A percentile compares a stretch with the other conserved stretches of the same genome.
Conservation (phyloP, 2,329 filamentous ascomycete genomes). For the Aspergillus japonicus region DNA sequence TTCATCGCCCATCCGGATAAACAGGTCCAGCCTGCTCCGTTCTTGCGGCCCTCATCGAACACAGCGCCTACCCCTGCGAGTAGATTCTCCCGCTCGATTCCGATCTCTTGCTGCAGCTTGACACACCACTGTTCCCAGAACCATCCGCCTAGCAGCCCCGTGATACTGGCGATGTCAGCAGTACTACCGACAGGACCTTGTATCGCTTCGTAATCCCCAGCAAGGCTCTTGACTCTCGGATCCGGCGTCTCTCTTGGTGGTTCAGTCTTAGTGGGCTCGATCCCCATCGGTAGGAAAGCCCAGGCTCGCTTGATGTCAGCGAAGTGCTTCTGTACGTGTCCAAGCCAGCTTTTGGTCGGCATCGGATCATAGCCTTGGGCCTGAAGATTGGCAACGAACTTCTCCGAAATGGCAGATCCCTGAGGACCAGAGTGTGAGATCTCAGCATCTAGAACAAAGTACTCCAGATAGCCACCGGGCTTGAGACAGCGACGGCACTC, state of each 20-base stretch:
- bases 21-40: slow-evolving; percentile 59
- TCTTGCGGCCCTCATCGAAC: slow-evolving; percentile 60
- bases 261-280: slow-evolving; percentile 46
- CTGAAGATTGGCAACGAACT: slow-evolving; percentile 87
- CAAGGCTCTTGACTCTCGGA: slow-evolving; percentile 36
- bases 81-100: slow-evolving; percentile 57
- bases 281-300: slow-evolving; percentile 83
- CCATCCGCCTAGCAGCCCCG: slow-evolving; percentile 81
- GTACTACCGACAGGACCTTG: slow-evolving; percentile 63
- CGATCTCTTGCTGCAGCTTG: slow-evolving; percentile 82
- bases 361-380: slow-evolving; percentile 85
- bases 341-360: slow-evolving; percentile 78
- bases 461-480: slow-evolving; percentile 90
- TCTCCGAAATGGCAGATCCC: slow-evolving; percentile 78
- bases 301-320: slow-evolving; percentile 78
- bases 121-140: slow-evolving; percentile 97
- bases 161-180: slow-evolving; percentile 69
- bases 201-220: slow-evolving; percentile 58
- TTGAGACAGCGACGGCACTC: slow-evolving; percentile 92
- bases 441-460: slow-evolving; percentile 83
- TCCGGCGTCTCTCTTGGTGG: slow-evolving; percentile 44
- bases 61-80: slow-evolving; percentile 58
- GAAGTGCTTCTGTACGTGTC: slow-evolving; percentile 72
- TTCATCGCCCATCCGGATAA: slow-evolving; percentile 61
- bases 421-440: slow-evolving; percentile 79